These are phyloP conservation scores for Eleusine coracana DNA, from an alignment of 176 grass and related monocot genomes.

Conservation along the genomic window DNA sequence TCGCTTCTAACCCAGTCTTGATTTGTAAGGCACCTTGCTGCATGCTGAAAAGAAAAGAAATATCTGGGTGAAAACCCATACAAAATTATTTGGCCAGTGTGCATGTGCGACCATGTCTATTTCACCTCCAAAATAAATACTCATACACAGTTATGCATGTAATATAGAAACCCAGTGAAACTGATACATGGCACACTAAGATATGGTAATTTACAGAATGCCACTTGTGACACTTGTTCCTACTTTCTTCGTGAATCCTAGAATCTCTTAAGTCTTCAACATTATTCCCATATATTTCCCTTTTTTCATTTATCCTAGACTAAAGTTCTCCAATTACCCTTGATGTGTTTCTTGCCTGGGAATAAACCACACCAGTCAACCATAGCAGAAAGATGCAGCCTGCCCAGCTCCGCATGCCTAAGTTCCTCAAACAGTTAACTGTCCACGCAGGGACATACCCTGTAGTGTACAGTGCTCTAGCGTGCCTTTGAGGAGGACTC, in stretches of 20 bases:
- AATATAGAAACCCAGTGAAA: not conserved
- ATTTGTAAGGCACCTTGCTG: slow-evolving; percentile 89
- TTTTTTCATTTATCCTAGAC: not conserved
- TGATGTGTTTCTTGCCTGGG: not conserved
- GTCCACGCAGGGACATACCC: not conserved
- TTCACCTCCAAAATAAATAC: slow-evolving; percentile 8
- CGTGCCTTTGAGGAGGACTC: not conserved
- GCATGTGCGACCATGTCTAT: slow-evolving; percentile 28
- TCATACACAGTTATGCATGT: not conserved
- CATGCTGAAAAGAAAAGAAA: slow-evolving; percentile 63
- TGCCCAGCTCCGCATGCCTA: not conserved
- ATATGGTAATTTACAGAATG: not conserved
- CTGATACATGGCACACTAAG: not conserved
- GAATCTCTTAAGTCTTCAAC: not conserved
- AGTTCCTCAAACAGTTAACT: not conserved
- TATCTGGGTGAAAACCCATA: not conserved
- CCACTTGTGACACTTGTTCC: not conserved
- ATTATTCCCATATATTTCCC: not conserved
- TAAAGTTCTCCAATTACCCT: not conserved
- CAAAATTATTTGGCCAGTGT: not conserved
- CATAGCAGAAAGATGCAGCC: not conserved
- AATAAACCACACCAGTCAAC: not conserved
- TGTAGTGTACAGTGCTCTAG: not conserved
- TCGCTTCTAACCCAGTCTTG: slow-evolving; percentile 99
- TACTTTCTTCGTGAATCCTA: not conserved